These are phyloP conservation scores for Venturia oleaginea DNA, from an alignment of 2,329 filamentous ascomycete species.

Conservation along the genomic window DNA sequence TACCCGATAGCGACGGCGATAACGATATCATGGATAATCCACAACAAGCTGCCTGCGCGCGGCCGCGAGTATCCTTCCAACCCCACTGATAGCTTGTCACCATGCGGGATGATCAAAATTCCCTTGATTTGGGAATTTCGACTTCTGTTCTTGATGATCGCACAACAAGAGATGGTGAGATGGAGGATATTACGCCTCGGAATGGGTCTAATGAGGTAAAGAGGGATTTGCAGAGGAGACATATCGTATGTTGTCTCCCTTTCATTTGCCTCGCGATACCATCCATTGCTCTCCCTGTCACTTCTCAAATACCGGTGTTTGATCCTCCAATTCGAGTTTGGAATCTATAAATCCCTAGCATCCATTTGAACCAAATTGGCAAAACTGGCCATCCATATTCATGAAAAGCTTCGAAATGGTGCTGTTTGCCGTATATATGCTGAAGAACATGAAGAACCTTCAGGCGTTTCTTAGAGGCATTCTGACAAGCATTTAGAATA, in stretches of 20 bases:
- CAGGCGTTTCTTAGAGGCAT: not conserved
- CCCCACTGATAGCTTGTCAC: not conserved
- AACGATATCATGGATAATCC: not conserved
- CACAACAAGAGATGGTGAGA: not conserved
- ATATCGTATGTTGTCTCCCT: not conserved
- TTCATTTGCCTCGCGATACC: too few species aligned
- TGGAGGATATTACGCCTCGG: not conserved
- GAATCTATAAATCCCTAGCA: too few species aligned
- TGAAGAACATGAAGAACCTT: too few species aligned
- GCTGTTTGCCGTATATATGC: too few species aligned
- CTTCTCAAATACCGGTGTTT: too few species aligned
- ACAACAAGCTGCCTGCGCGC: not conserved
- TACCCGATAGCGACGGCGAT: not conserved
- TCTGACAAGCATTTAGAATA: constrained; percentile 19
- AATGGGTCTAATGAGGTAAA: not conserved
- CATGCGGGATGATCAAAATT: not conserved
- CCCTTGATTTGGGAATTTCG: not conserved
- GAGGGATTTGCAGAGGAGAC: not conserved
- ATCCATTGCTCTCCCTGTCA: too few species aligned
- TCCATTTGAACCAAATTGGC: too few species aligned
- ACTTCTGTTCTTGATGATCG: too few species aligned
- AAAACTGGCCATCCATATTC: too few species aligned
- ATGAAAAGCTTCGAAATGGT: too few species aligned
- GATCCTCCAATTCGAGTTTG: too few species aligned
- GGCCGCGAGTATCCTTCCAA: not conserved